A percentile compares a stretch with the other conserved stretches of the same genome.
Evolutionary conservation across 208 protist species (phyloP).

Genomic region (Leishmania arabica): DNA sequence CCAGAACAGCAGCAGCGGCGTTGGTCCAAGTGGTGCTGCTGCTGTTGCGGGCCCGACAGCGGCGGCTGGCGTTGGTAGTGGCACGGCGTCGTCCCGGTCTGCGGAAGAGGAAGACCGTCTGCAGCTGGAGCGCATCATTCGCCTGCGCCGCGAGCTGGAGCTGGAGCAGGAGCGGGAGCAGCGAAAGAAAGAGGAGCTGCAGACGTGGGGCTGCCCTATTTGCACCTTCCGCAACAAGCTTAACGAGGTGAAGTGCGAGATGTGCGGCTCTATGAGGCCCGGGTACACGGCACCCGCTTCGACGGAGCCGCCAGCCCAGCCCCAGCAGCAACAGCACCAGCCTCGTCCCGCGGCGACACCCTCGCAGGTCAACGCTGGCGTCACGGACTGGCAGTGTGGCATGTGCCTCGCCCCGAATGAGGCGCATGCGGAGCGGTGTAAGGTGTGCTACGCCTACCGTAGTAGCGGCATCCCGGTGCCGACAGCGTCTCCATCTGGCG

Average conservation of each 20-base stretch:
- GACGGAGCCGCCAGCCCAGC: neutral
- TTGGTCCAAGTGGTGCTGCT: slow-evolving; percentile 3
- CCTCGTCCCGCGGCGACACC: slow-evolving; percentile 3
- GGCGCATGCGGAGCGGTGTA: slow-evolving; percentile 45
- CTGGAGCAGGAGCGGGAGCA: slow-evolving; percentile 73
- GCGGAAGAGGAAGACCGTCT: slow-evolving; percentile 70
- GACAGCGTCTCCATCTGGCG: slow-evolving; percentile 9
- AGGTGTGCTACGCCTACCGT: slow-evolving; percentile 56
- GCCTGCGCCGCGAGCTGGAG: slow-evolving; percentile 79
- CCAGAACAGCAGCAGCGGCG: neutral
- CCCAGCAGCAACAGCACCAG: neutral
- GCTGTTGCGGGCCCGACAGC: neutral
- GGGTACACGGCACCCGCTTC: slow-evolving; percentile 34
- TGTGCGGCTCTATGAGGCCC: slow-evolving; percentile 62
- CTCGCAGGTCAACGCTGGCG: slow-evolving; percentile 12
- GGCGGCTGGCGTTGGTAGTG: neutral
- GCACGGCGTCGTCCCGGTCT: slow-evolving; percentile 5
- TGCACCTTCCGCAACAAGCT: slow-evolving; percentile 85
- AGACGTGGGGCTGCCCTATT: slow-evolving; percentile 75
- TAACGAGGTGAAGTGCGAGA: slow-evolving; percentile 46
- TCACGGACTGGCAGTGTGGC: slow-evolving; percentile 70
- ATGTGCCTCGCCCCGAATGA: slow-evolving; percentile 70
- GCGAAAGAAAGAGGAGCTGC: slow-evolving; percentile 57
- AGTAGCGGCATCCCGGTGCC: slow-evolving; percentile 42
- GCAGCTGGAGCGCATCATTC: slow-evolving; percentile 86